Evolutionary conservation across 2,329 filamentous ascomycete genomes (phyloP).

Genomic region (Knoxdaviesia proteae): DNA sequence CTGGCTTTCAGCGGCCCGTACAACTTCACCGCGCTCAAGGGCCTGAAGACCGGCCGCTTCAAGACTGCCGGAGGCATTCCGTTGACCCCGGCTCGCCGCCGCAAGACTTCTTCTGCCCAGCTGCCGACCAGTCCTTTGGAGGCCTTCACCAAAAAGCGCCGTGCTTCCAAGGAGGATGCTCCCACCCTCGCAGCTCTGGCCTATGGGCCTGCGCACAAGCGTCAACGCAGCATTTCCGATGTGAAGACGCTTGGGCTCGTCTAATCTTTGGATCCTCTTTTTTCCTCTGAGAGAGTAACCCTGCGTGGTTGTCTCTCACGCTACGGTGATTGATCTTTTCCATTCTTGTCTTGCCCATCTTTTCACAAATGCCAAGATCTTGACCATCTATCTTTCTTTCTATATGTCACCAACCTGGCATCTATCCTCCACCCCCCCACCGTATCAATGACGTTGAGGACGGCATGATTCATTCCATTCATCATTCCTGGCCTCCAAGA

Average conservation of each 20-base stretch:
- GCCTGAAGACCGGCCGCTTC: constrained; percentile 44
- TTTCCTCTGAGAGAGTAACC: neutral
- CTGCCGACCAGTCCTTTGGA: constrained; percentile 28
- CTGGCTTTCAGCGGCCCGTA: constrained; percentile 40
- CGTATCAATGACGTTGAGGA: constrained; percentile 1
- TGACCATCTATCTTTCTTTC: no score
- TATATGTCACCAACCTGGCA: no score
- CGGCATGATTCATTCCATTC: neutral
- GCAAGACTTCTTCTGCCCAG: constrained; percentile 25
- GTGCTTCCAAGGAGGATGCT: constrained; percentile 23
- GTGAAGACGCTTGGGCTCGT: constrained; percentile 16
- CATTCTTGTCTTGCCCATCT: no score
- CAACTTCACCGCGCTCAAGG: constrained; percentile 37
- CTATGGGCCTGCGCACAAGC: constrained; percentile 21
- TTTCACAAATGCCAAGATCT: no score
- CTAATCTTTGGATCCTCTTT: neutral
- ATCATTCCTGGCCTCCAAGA: neutral
- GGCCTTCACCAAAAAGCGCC: constrained; percentile 29
- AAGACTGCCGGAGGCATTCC: constrained; percentile 39
- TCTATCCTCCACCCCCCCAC: no score
- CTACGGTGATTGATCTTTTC: no score
- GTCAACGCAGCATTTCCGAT: constrained; percentile 37
- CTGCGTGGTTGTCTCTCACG: no score
- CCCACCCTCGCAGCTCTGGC: constrained; percentile 5
- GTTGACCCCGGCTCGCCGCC: constrained; percentile 45